Conservation (phyloP, 768 basidiomycete genomes). For the Trametes sanguinea region DNA sequence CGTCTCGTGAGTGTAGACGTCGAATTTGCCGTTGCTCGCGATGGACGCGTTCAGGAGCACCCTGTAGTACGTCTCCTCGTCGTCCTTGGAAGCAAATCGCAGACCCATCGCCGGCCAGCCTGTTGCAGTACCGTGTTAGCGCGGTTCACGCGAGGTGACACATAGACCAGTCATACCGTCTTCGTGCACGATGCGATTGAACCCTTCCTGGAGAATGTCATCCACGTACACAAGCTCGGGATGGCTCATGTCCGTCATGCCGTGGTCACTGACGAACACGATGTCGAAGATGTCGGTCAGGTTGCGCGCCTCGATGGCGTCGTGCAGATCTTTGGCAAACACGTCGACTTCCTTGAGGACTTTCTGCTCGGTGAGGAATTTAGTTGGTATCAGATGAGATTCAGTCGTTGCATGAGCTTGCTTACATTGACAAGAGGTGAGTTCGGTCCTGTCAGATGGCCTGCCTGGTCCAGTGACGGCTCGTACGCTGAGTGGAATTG, state of each 20-base stretch:
- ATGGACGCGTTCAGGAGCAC: slow-evolving; percentile 54
- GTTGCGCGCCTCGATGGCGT: slow-evolving; percentile 65
- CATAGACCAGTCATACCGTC: slow-evolving; percentile 48
- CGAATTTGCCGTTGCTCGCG: slow-evolving; percentile 64
- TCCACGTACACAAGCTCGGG: slow-evolving; percentile 78
- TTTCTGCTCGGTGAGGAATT: slow-evolving; percentile 40
- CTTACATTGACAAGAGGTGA: slow-evolving; percentile 72
- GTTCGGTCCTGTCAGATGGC: slow-evolving; percentile 70
- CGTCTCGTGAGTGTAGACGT: slow-evolving; percentile 74
- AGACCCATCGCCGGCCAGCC: slow-evolving; percentile 91
- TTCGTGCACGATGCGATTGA: slow-evolving; percentile 62
- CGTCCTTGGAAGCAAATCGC: slow-evolving; percentile 63
- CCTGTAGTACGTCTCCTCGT: slow-evolving; percentile 57
- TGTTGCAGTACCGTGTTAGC: slow-evolving; percentile 19
- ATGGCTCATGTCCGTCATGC: slow-evolving; percentile 89
- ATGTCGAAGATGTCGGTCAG: slow-evolving; percentile 83
- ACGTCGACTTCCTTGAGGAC: slow-evolving; percentile 68
- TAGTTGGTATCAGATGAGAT: neutral
- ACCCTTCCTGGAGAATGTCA: slow-evolving; percentile 70
- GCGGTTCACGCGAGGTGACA: neutral
- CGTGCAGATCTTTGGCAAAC: slow-evolving; percentile 72
- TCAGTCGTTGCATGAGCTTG: neutral
- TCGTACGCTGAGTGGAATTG: slow-evolving; percentile 62
- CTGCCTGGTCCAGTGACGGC: slow-evolving; percentile 84
- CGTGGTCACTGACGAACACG: slow-evolving; percentile 88